These are phyloP conservation scores for Pseudogymnoascus sp. DNA, from an alignment of 2,329 filamentous ascomycete species.

Conservation along the genomic window DNA sequence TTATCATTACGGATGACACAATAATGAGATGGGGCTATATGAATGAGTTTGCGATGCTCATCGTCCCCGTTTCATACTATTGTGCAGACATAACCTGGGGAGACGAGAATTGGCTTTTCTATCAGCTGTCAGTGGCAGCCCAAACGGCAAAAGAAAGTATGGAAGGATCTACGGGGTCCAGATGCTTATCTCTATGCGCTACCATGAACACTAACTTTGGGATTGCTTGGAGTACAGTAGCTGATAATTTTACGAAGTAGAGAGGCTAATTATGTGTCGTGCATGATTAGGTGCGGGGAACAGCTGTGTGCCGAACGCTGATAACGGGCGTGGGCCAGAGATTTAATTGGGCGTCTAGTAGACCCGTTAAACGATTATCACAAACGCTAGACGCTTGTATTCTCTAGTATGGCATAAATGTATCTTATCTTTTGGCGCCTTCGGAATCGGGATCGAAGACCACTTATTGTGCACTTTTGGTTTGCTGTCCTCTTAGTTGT, in stretches of 20 bases:
- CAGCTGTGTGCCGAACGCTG: background rate
- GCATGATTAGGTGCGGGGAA: slow-evolving; percentile 1
- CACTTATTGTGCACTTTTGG: background rate
- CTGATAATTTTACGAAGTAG: slow-evolving; percentile 6
- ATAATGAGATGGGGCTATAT: background rate
- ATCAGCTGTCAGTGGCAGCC: background rate
- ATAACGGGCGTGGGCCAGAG: background rate
- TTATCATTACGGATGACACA: background rate
- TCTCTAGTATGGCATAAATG: background rate
- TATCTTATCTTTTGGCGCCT: background rate
- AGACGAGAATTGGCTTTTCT: background rate
- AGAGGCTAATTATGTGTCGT: slow-evolving; percentile 1
- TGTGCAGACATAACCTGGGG: background rate
- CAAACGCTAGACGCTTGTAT: background rate
- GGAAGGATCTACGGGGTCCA: slow-evolving; percentile 6
- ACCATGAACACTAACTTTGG: background rate
- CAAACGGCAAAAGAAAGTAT: background rate
- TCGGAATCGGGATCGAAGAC: background rate
- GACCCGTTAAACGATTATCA: background rate
- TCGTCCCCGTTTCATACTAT: background rate
- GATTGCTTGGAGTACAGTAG: background rate
- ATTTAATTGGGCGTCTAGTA: background rate
- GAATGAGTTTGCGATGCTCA: background rate
- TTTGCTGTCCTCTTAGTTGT: background rate
- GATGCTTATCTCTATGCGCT: background rate